A percentile compares a stretch with the other conserved stretches of the same genome.
Conservation (phyloP, 768 basidiomycete genomes). For the Nevesoporus exiguus region DNA sequence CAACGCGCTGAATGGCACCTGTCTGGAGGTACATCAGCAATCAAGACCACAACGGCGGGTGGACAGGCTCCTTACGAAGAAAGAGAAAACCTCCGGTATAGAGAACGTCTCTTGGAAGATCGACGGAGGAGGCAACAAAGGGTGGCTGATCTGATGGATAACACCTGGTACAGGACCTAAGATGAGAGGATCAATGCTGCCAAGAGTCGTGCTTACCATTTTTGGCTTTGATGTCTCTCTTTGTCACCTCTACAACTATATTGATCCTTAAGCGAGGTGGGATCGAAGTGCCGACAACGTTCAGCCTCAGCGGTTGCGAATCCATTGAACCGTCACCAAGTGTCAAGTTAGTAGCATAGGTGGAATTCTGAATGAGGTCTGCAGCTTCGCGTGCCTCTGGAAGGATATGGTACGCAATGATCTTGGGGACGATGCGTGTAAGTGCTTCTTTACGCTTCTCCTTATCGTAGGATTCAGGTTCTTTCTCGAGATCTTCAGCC, state of each 20-base stretch:
- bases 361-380: slow-evolving; percentile 50
- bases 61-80: slow-evolving; percentile 7
- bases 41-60: neutral
- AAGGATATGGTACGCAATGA: slow-evolving; percentile 41
- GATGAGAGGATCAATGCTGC: neutral
- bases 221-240: slow-evolving; percentile 4
- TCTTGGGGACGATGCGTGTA: slow-evolving; percentile 49
- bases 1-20: slow-evolving; percentile 12
- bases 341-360: slow-evolving; percentile 46
- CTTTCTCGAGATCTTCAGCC: slow-evolving; percentile 38
- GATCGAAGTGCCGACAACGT: slow-evolving; percentile 33
- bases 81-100: slow-evolving; percentile 8
- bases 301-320: slow-evolving; percentile 44
- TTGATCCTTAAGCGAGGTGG: slow-evolving; percentile 33
- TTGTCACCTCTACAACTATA: slow-evolving; percentile 8
- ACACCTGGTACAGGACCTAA: neutral
- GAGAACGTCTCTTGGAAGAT: slow-evolving; percentile 14
- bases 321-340: slow-evolving; percentile 42
- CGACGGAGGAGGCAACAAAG: slow-evolving; percentile 11
- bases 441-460: slow-evolving; percentile 53
- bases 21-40: slow-evolving; percentile 5
- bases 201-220: slow-evolving; percentile 4
- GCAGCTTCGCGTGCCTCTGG: slow-evolving; percentile 40
- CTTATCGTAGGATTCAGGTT: slow-evolving; percentile 42
- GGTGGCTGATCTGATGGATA: slow-evolving; percentile 14